phyloP scores from a whole-genome alignment of 2,329 filamentous ascomycete species.

The Neonectria punicea region DNA sequence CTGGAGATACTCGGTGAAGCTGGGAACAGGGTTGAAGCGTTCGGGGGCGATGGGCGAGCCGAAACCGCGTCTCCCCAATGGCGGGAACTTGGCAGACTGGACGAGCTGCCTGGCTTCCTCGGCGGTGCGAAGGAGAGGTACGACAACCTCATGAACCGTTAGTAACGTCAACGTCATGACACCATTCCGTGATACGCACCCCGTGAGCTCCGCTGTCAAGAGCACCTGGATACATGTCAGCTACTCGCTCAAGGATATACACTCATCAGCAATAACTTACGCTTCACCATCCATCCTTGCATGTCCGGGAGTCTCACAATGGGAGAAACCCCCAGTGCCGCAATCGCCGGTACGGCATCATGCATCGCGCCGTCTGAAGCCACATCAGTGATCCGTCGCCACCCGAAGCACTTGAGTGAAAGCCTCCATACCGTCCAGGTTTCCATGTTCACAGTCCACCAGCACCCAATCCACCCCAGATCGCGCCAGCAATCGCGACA shows the following conservation, averaged over 20 bases:
- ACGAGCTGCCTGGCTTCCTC: constrained; percentile 59
- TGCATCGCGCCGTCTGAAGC: constrained; percentile 60
- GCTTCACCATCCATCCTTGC: constrained; percentile 59
- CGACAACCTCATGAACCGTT: constrained; percentile 52
- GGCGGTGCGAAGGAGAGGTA: constrained; percentile 56
- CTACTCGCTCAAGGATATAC: neutral
- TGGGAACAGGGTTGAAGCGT: constrained; percentile 56
- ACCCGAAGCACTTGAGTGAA: neutral
- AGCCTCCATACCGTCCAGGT: constrained; percentile 55
- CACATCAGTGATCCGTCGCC: constrained; percentile 7
- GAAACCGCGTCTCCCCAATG: constrained; percentile 59
- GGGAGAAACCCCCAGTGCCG: constrained; percentile 56
- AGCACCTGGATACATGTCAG: constrained; percentile 48
- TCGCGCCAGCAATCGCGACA: constrained; percentile 68
- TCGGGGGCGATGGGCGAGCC: constrained; percentile 59
- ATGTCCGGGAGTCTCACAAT: constrained; percentile 64
- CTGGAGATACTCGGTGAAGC: constrained; percentile 60
- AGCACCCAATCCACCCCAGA: constrained; percentile 74
- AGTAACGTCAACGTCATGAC: constrained; percentile 7
- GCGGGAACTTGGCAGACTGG: constrained; percentile 61
- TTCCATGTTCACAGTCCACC: constrained; percentile 66
- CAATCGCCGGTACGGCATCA: constrained; percentile 63
- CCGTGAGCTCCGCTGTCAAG: constrained; percentile 62
- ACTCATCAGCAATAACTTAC: constrained; percentile 32
- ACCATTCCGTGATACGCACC: constrained; percentile 46